These are phyloP conservation scores for Babesia gibsoni DNA, from an alignment of 169 alveolate species.

Conservation along the genomic window DNA sequence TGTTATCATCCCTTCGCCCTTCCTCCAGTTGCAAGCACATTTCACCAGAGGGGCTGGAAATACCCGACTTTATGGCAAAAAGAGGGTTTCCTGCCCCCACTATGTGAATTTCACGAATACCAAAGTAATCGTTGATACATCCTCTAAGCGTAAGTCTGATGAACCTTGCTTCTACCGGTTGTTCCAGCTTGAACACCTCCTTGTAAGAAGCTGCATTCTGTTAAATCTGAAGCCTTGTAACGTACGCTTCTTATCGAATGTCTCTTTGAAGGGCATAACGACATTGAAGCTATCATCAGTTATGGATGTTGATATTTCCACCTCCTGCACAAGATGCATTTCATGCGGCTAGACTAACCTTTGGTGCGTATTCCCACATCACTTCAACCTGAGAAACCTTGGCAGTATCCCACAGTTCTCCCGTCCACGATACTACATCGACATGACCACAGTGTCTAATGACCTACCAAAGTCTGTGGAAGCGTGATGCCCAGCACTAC, in stretches of 20 bases:
- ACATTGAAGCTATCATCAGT: slow-evolving; percentile 77
- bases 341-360: slow-evolving; percentile 24
- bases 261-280: slow-evolving; percentile 77
- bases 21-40: slow-evolving; percentile 86
- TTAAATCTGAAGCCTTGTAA: slow-evolving; percentile 7
- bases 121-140: slow-evolving; percentile 79
- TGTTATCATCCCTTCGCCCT: slow-evolving; percentile 73
- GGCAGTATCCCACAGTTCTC: slow-evolving; percentile 77
- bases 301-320: slow-evolving; percentile 76
- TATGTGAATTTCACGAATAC: slow-evolving; percentile 81
- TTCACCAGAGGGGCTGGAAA: slow-evolving; percentile 81
- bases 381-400: slow-evolving; percentile 72
- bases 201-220: slow-evolving; percentile 69
- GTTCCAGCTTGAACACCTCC: slow-evolving; percentile 63
- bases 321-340: slow-evolving; percentile 56
- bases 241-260: slow-evolving; percentile 71
- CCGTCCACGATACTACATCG: slow-evolving; percentile 81
- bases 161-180: slow-evolving; percentile 71
- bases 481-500: slow-evolving; percentile 80
- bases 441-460: neutral
- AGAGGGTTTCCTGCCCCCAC: slow-evolving; percentile 86
- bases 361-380: slow-evolving; percentile 84
- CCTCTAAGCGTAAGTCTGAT: slow-evolving; percentile 79
- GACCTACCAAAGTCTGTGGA: slow-evolving; percentile 71
- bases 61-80: slow-evolving; percentile 82